These are phyloP conservation scores for Aspergillus alliaceus DNA, from an alignment of 2,329 filamentous ascomycete species.

Conservation along the genomic window DNA sequence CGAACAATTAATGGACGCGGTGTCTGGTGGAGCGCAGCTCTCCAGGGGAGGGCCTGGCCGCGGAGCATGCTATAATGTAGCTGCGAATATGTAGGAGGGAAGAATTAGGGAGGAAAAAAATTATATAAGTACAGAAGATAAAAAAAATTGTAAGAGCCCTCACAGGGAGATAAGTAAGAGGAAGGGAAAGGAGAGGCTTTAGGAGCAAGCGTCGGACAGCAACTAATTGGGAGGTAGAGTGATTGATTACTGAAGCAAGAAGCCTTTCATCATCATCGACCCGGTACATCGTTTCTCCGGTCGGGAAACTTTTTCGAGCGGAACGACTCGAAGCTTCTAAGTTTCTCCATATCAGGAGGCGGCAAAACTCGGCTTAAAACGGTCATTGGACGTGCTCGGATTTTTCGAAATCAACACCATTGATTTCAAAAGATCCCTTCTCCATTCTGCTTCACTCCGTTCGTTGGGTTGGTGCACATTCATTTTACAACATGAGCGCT, in stretches of 20 bases:
- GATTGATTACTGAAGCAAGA: conserved; percentile 32
- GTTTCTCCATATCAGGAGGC: conserved; percentile 22
- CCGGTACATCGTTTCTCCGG: conserved; percentile 31
- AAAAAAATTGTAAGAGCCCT: neutral
- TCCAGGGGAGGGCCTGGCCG: conserved; percentile 65
- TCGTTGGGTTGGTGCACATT: conserved; percentile 10
- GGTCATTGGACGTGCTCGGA: neutral
- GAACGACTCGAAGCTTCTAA: conserved; percentile 34
- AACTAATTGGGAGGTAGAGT: conserved; percentile 13
- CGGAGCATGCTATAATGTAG: conserved; percentile 58
- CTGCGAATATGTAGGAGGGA: conserved; percentile 8
- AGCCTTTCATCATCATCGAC: conserved; percentile 31
- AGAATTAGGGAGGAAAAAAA: conserved; percentile 6
- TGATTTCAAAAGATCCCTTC: neutral
- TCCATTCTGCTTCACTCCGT: neutral
- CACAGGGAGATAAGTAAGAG: neutral
- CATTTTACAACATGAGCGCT: conserved; percentile 39
- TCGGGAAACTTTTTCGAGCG: conserved; percentile 34
- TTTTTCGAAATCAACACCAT: neutral
- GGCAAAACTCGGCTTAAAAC: conserved; percentile 6
- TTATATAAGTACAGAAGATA: conserved; percentile 10
- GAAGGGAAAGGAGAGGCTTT: neutral
- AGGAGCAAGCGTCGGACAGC: neutral
- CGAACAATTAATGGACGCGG: conserved; percentile 41
- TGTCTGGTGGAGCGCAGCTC: conserved; percentile 57